Conservation (phyloP, 2,329 filamentous ascomycete genomes). For the Ceratocystiopsis minuta region DNA sequence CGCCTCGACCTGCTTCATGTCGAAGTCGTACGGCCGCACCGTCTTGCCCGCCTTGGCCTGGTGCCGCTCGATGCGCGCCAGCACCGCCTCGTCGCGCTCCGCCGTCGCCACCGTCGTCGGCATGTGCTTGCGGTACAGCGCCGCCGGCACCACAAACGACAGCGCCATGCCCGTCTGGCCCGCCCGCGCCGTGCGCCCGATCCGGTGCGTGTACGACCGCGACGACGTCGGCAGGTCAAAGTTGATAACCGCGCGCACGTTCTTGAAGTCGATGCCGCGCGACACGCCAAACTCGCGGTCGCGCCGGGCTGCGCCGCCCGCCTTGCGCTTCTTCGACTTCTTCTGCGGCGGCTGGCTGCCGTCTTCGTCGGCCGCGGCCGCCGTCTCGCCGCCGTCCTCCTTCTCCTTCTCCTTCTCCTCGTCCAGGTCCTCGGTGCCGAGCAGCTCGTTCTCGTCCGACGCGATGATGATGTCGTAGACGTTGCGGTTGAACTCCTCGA, state of each 20-base stretch:
- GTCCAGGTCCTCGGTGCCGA: constrained; percentile 20
- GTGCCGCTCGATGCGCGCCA: constrained; percentile 61
- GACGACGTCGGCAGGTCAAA: constrained; percentile 82
- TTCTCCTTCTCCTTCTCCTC: constrained; percentile 28
- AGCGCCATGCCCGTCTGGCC: constrained; percentile 86
- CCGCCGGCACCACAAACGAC: constrained; percentile 78
- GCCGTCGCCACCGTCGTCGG: constrained; percentile 60
- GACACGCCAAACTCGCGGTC: constrained; percentile 92
- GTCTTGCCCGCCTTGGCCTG: constrained; percentile 70
- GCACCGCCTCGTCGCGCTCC: constrained; percentile 68
- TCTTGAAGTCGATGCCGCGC: constrained; percentile 89
- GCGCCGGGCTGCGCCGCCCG: constrained; percentile 26
- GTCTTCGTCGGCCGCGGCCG: constrained; percentile 11
- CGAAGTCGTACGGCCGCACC: constrained; percentile 79
- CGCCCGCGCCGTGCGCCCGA: constrained; percentile 81
- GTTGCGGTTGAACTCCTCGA: constrained; percentile 92
- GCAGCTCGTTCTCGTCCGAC: constrained; percentile 40
- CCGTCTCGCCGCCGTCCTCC: constrained; percentile 22
- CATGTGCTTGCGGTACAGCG: constrained; percentile 74
- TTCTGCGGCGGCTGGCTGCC: constrained; percentile 13
- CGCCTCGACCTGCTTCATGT: constrained; percentile 82
- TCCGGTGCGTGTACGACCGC: constrained; percentile 92
- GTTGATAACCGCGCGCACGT: constrained; percentile 87
- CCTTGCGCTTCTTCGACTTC: constrained; percentile 50
- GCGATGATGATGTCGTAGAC: constrained; percentile 98